phyloP scores from a whole-genome alignment of 106 monocot genomes.

The Triglochin maritima region DNA sequence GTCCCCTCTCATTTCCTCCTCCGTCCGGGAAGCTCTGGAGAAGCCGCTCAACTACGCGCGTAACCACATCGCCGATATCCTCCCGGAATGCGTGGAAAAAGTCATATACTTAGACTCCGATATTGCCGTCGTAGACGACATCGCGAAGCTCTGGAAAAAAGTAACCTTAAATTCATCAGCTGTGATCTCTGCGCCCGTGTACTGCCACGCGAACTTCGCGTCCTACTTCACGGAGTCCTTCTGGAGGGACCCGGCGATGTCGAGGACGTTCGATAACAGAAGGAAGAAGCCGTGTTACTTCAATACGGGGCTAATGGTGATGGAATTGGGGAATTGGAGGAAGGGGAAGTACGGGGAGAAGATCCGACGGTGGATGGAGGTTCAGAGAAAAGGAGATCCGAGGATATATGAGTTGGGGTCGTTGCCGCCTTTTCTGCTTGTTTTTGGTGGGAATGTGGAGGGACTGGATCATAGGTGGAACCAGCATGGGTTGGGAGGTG shows the following conservation, averaged over 20 bases:
- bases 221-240: conserved; percentile 81
- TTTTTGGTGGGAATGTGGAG: background rate
- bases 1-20: background rate
- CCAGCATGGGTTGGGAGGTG: conserved; percentile 4
- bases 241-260: conserved; percentile 51
- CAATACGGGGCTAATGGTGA: conserved; percentile 91
- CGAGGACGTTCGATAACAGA: conserved; percentile 30
- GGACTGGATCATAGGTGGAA: conserved; percentile 1
- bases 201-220: conserved; percentile 96
- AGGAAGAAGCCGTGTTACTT: conserved; percentile 67
- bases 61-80: conserved; percentile 9
- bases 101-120: conserved; percentile 14
- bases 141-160: conserved; percentile 3
- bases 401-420: conserved; percentile 6
- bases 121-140: conserved; percentile 8
- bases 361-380: conserved; percentile 92
- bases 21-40: conserved; percentile 10
- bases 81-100: background rate
- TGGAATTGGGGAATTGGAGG: conserved; percentile 66
- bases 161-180: no score
- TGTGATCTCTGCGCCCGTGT: conserved; percentile 47
- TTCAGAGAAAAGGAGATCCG: conserved; percentile 25
- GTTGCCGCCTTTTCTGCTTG: conserved; percentile 6
- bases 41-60: conserved; percentile 14
- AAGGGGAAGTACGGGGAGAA: conserved; percentile 26